Conservation (phyloP, 169 alveolate genomes). For the Plasmodium inui region DNA sequence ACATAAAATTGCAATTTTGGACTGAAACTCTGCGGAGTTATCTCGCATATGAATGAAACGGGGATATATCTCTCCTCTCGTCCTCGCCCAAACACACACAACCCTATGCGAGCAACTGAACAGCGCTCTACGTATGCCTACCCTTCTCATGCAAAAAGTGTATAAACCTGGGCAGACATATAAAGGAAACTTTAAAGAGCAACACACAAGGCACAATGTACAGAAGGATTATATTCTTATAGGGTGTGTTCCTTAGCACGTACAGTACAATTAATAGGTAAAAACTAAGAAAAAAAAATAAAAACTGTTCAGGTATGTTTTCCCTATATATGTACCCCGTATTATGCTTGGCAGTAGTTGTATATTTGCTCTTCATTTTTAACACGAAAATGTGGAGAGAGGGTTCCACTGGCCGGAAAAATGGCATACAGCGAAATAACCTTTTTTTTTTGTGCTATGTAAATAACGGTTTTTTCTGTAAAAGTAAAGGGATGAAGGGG, state of each 20-base stretch:
- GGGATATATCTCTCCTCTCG: neutral
- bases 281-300: constrained; percentile 34
- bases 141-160: constrained; percentile 62
- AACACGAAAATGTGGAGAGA: neutral
- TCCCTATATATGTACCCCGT: constrained; percentile 2
- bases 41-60: neutral
- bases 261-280: constrained; percentile 52
- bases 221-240: constrained; percentile 50
- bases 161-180: constrained; percentile 54
- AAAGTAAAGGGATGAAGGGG: neutral
- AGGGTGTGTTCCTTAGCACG: constrained; percentile 35
- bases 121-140: neutral
- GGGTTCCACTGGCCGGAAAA: neutral
- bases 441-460: neutral
- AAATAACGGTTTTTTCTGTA: neutral
- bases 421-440: neutral
- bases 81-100: neutral
- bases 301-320: constrained; percentile 30
- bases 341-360: neutral
- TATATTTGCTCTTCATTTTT: constrained; percentile 40
- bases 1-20: neutral
- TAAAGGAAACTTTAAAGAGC: constrained; percentile 62
- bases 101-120: neutral
- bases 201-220: constrained; percentile 38
- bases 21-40: neutral